A percentile compares a stretch with the other conserved stretches of the same genome.
phyloP scores from a whole-genome alignment of 257 asterid genomes.

The Voacanga thouarsii region DNA sequence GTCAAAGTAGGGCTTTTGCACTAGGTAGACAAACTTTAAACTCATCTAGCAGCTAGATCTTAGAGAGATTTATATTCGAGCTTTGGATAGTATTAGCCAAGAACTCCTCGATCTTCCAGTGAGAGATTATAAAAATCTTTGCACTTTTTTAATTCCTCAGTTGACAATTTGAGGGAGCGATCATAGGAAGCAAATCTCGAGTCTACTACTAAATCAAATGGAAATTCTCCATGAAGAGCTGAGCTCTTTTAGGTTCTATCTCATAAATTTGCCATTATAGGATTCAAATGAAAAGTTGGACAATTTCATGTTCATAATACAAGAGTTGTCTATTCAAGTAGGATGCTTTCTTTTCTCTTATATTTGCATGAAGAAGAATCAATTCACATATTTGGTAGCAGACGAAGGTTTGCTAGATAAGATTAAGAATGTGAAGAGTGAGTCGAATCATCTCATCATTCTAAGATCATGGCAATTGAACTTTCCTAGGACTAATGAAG shows the following conservation, averaged over 20 bases:
- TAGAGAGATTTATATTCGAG: not conserved
- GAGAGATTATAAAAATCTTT: not conserved
- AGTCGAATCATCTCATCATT: not conserved
- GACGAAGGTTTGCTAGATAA: not conserved
- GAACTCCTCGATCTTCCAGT: not conserved
- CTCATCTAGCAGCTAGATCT: not conserved
- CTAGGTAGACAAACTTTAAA: not conserved
- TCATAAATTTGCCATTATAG: not conserved
- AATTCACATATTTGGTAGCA: not conserved
- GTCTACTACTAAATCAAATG: not conserved
- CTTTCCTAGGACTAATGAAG: conserved; percentile 10
- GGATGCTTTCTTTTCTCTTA: not conserved
- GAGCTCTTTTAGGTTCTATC: not conserved
- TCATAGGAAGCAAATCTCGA: not conserved
- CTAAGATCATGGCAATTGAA: not conserved
- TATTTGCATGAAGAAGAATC: not conserved
- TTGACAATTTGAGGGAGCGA: not conserved
- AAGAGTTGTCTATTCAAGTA: not conserved
- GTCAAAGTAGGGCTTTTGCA: not conserved
- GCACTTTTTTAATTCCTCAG: not conserved
- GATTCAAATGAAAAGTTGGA: not conserved
- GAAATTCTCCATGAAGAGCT: not conserved
- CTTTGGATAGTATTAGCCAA: not conserved
- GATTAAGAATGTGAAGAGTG: not conserved
- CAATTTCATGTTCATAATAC: not conserved